Evolutionary conservation across 1,139 yeast species (phyloP).

Genomic region (Zhuliangozyma parablackwelliae): DNA sequence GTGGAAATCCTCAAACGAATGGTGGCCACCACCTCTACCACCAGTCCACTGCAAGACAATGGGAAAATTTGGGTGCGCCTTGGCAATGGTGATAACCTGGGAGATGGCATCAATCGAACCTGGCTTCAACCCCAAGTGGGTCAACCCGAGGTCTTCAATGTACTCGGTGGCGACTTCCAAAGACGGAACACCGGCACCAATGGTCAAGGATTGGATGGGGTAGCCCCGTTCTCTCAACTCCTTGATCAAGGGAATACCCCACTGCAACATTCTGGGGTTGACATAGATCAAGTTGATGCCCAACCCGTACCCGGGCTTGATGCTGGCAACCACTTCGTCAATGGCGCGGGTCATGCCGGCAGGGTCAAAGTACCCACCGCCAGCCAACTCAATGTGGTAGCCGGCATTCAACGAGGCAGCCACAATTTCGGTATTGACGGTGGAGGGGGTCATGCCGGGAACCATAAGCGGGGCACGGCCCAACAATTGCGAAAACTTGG

Average conservation of each 20-base stretch:
- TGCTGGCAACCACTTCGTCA: conserved; percentile 58
- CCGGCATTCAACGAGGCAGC: conserved; percentile 94
- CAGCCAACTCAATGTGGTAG: conserved; percentile 94
- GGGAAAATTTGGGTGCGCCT: conserved; percentile 94
- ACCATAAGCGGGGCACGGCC: conserved; percentile 97
- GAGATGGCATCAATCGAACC: conserved; percentile 93
- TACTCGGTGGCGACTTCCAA: conserved; percentile 95
- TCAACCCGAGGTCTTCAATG: conserved; percentile 85
- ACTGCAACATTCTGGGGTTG: conserved; percentile 94
- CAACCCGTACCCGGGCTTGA: conserved; percentile 83
- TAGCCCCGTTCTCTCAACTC: conserved; percentile 85
- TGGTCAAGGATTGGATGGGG: conserved; percentile 93
- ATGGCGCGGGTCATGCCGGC: conserved; percentile 69
- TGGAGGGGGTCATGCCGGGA: conserved; percentile 99
- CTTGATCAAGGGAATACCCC: conserved; percentile 96
- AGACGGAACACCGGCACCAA: conserved; percentile 99
- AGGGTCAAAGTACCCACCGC: conserved; percentile 94
- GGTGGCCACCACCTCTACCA: conserved; percentile 99
- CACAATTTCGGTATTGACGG: conserved; percentile 90
- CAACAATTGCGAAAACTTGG: conserved; percentile 85
- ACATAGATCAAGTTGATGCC: conserved; percentile 91
- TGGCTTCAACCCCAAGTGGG: conserved; percentile 94
- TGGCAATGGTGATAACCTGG: conserved; percentile 85
- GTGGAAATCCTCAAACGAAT: conserved; percentile 98
- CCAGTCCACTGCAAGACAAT: conserved; percentile 99